phyloP scores from a whole-genome alignment of 768 basidiomycete species.

The Polyporus arcularius region DNA sequence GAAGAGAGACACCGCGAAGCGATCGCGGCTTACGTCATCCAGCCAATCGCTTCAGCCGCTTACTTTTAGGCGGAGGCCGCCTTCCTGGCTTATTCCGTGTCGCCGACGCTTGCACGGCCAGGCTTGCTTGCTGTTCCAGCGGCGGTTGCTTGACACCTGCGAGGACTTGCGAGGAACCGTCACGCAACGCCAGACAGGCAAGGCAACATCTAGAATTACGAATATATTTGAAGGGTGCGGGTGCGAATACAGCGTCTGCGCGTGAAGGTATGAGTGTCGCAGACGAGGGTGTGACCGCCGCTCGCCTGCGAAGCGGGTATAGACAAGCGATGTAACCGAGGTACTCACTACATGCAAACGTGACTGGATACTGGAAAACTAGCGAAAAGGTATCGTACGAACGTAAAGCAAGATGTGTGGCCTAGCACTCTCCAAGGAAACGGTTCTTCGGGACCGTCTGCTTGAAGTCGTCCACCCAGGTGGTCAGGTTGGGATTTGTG shows the following conservation, averaged over 20 bases:
- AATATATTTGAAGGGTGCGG: background rate
- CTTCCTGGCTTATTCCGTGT: background rate
- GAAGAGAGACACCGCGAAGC: background rate
- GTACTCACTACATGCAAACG: slow-evolving; percentile 2
- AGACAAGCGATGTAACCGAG: background rate
- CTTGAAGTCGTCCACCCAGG: slow-evolving; percentile 45
- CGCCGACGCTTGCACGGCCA: background rate
- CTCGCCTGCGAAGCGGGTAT: too few relatives aligned
- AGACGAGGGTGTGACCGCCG: background rate
- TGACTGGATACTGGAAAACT: background rate
- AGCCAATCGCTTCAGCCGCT: background rate
- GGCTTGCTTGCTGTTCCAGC: background rate
- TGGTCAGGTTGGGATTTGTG: slow-evolving; percentile 60
- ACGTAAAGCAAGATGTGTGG: too few relatives aligned
- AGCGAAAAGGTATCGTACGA: too few relatives aligned
- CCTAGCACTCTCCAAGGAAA: slow-evolving; percentile 35
- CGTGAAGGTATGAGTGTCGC: background rate
- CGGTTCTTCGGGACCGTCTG: slow-evolving; percentile 54
- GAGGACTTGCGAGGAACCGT: background rate
- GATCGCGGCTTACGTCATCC: background rate
- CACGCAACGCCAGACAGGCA: too few relatives aligned
- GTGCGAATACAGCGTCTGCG: background rate
- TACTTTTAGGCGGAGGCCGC: background rate
- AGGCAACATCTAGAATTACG: background rate
- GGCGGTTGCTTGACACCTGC: background rate